Base-by-base conservation (phyloP, 352 stramenopile genomes). In the Phytophthora aleatoria region DNA sequence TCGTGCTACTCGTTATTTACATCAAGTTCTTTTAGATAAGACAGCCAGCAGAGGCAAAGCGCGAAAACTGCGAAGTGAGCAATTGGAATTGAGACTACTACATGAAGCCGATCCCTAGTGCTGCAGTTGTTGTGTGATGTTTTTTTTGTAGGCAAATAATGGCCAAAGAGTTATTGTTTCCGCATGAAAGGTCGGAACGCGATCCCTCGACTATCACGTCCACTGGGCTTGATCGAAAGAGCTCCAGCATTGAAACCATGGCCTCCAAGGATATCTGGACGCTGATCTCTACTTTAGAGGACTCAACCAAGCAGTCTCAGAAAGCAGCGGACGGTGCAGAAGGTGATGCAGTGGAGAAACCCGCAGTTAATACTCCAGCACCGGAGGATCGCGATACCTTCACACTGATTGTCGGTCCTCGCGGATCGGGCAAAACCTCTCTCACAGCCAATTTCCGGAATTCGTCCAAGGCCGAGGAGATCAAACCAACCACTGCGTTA, bases 401-500 rank as follows among this genome's bases (percentile, higher is more conserved):
- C 63, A 87, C 82, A 24, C 69, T 93, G 42, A 70, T 91, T 24
- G 73, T 92, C 0, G 83, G 87, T 31, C 78, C 81, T 3, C 89
- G 87, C 16, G 69, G 74, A 44, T 77, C 86, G 0, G 89, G 89
- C 16, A 97, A 97, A 74, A 91, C 84, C 13, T 92, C 83, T 30
- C 66, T 97, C n/a, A 81, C 82, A 11, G 72, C 74, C 13, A 81
- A 73, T 28, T 91, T 91, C 43, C 73, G 85, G 26, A 90, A 88
- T 69, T 85, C 78, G 3, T 69, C 72, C 30, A 90, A 87, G 67
- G 83, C 73, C 12, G 88, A 96, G 20, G 77, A 95, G 57, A 92
- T 92, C 56, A 98, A 97, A 63, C 89, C 91, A 31, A 97, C 91
- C 4, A 93, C 94, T 5, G 91, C 90, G 3, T 74, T 97, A n/a